phyloP scores from a whole-genome alignment of 495 filamentous ascomycete genomes.

The Pseudomonodictys pantanalensis region DNA sequence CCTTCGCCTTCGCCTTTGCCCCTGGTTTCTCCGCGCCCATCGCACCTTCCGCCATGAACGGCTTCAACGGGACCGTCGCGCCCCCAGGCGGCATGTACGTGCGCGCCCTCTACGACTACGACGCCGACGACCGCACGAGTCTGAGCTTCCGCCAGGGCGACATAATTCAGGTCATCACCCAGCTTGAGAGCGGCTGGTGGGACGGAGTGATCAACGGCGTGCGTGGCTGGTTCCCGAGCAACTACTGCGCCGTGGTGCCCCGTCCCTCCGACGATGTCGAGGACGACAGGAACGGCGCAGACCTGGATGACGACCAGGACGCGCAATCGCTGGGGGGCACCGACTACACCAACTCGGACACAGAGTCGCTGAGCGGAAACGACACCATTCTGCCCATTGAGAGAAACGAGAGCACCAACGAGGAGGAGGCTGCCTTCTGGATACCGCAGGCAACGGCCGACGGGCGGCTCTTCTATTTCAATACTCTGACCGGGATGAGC shows the following conservation, averaged over 20 bases:
- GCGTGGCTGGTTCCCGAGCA: slow-evolving; percentile 98
- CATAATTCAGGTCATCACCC: slow-evolving; percentile 95
- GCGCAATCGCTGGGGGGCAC: slow-evolving; percentile 51
- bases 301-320: slow-evolving; percentile 46
- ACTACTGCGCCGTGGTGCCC: slow-evolving; percentile 86
- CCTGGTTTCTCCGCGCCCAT: background rate
- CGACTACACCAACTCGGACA: slow-evolving; percentile 59
- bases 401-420: slow-evolving; percentile 60
- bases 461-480: slow-evolving; percentile 95
- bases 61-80: slow-evolving; percentile 63
- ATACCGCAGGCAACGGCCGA: slow-evolving; percentile 96
- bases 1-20: no score
- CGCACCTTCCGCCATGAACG: slow-evolving; percentile 54
- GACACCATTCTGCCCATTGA: slow-evolving; percentile 66
- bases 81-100: slow-evolving; percentile 83
- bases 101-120: slow-evolving; percentile 94
- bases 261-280: slow-evolving; percentile 52
- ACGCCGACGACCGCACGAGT: slow-evolving; percentile 93
- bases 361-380: slow-evolving; percentile 50
- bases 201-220: slow-evolving; percentile 92
- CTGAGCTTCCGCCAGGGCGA: slow-evolving; percentile 94
- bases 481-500: slow-evolving; percentile 88
- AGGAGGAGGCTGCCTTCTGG: slow-evolving; percentile 94
- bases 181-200: slow-evolving; percentile 98
- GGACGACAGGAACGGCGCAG: slow-evolving; percentile 42